phyloP scores from a whole-genome alignment of 306 rosid species.

The Senna siamea region DNA sequence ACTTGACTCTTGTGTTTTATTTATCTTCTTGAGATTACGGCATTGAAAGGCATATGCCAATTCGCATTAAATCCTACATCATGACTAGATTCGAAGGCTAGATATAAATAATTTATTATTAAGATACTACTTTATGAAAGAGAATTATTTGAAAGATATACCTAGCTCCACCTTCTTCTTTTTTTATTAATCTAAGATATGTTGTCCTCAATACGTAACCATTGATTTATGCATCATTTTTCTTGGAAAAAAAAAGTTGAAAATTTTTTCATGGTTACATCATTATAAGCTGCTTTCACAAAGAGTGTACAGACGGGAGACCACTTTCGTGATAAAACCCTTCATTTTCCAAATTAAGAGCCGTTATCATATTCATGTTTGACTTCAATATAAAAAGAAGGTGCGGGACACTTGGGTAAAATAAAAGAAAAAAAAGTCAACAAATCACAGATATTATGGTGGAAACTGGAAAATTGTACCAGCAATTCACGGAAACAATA shows the following conservation, averaged over 20 bases:
- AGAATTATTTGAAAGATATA: background rate
- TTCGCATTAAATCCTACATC: background rate
- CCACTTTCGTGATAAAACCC: background rate
- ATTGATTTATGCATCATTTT: background rate
- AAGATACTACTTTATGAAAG: background rate
- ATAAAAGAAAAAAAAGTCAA: background rate
- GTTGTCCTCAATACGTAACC: background rate
- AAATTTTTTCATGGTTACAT: background rate
- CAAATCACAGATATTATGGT: no score
- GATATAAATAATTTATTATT: background rate
- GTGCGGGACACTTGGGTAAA: background rate
- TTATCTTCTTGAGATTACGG: background rate
- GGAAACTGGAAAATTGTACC: background rate
- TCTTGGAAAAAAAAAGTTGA: background rate
- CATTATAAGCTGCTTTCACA: constrained; percentile 5
- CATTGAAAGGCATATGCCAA: background rate
- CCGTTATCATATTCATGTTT: background rate
- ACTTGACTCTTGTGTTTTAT: background rate
- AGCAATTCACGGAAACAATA: background rate
- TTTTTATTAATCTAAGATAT: background rate
- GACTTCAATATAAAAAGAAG: background rate
- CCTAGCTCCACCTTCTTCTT: background rate
- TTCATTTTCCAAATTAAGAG: background rate
- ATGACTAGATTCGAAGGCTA: background rate
- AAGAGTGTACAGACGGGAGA: background rate